Base-by-base conservation (phyloP, 352 stramenopile species). In the Proteromonas lacertae region DNA sequence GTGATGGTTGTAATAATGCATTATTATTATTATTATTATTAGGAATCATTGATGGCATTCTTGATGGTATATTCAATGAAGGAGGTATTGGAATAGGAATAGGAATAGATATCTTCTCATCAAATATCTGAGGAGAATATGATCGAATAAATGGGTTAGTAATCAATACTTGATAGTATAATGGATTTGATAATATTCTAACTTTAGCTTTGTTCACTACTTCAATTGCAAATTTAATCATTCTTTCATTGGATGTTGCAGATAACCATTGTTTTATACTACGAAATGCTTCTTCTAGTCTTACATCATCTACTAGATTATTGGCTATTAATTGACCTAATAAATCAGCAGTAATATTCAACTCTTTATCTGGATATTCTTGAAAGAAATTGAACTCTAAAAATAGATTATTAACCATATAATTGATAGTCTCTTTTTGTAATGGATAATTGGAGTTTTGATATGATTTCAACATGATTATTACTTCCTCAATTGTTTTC, bases 401-500 rank as follows among this genome's bases (percentile, higher is more conserved):
- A 51, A 96, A 94, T 1, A 97, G 56, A 50, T 96, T 95, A 56
- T 94, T 81, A 43, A 95, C 88, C 80, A 97, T 95, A 49, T 78
- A 95, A 29, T 84, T 84, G 52, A 97, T 96, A 45, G 95, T 92
- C 52, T 97, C 80, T 36, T 90, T 82, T 46, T 96, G 82, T 32
- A 75, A 68, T 22, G 70, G 63, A 42, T 92, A 79, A 6, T 69
- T 68, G 10, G 75, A 93, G 17, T 60, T 64, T 58, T 94, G 87
- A 62, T 95, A 94, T n/a, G 66, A 65, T 53, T 92, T 91, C 23
- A 97, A 62, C 75, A 92, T 93, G 42, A 82, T 72, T 21, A 95
- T 78, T 8, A 94, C 69, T 36, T 86, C 66, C 33, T 66, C 71
- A 38, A 77, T 74, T 39, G 76, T 18, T 51, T 94, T 74, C 52